These are phyloP conservation scores for Neurospora terricola DNA, from an alignment of 495 filamentous ascomycete genomes.

Conservation along the genomic window DNA sequence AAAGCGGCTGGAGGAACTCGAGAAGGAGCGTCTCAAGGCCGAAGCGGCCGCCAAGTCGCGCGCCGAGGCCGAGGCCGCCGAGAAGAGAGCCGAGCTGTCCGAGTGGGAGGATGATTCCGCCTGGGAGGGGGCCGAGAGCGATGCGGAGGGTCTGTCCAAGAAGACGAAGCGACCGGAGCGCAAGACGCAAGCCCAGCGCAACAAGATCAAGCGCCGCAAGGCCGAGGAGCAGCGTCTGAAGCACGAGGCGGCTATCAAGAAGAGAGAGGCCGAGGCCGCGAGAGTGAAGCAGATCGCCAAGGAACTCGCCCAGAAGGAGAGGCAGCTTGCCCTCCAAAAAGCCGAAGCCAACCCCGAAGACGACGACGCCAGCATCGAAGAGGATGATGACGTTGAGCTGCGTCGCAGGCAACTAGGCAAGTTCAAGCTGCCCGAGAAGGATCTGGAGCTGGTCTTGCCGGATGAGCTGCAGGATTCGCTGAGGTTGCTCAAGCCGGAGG, in stretches of 20 bases:
- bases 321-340: conserved; percentile 25
- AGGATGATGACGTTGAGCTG: conserved; percentile 52
- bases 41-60: conserved; percentile 45
- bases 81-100: conserved; percentile 56
- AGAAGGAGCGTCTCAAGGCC: conserved; percentile 45
- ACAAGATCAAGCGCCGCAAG: conserved; percentile 78
- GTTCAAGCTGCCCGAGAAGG: conserved; percentile 62
- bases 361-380: conserved; percentile 17
- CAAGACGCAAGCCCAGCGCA: conserved; percentile 78
- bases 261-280: conserved; percentile 56
- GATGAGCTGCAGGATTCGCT: conserved; percentile 92
- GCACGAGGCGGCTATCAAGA: conserved; percentile 61
- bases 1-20: conserved; percentile 59
- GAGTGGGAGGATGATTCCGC: conserved; percentile 77
- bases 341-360: conserved; percentile 28
- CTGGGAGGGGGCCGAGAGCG: conserved; percentile 76
- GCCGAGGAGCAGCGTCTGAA: conserved; percentile 65
- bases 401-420: conserved; percentile 72
- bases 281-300: conserved; percentile 51
- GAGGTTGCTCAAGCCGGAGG: conserved; percentile 82
- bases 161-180: conserved; percentile 65
- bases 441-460: conserved; percentile 78
- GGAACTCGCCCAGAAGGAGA: conserved; percentile 51
- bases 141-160: conserved; percentile 50
- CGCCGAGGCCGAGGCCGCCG: conserved; percentile 51